Conservation (phyloP, 2,329 filamentous ascomycete genomes). For the Pseudocercospora fijiensis region DNA sequence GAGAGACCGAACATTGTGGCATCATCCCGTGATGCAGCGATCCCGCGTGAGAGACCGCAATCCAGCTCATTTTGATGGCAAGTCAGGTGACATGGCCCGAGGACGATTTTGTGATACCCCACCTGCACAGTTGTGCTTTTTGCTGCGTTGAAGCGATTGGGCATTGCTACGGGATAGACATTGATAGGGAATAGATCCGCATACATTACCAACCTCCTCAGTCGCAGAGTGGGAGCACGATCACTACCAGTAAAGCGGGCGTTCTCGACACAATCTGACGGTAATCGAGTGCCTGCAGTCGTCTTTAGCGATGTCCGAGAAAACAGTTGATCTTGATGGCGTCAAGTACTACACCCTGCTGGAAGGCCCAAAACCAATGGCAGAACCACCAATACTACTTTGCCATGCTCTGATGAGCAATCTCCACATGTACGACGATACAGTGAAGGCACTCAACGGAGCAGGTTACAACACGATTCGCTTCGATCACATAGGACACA, state of each 20-base stretch:
- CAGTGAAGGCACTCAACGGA: conserved; percentile 23
- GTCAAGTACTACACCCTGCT: conserved; percentile 32
- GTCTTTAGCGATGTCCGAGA: conserved; percentile 2
- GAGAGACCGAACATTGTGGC: not conserved
- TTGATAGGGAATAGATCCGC: not conserved
- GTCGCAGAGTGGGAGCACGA: not conserved
- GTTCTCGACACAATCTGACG: not conserved
- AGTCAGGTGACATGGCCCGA: conserved; percentile 7
- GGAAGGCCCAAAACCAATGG: conserved; percentile 17
- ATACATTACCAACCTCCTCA: not conserved
- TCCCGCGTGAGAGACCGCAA: not conserved
- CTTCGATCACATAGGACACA: conserved; percentile 35
- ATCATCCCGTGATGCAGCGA: not conserved
- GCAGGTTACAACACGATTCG: conserved; percentile 33
- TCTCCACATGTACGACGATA: conserved; percentile 32
- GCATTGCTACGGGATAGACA: not conserved
- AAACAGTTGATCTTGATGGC: conserved; percentile 26
- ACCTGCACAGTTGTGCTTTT: not conserved
- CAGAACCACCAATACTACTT: conserved; percentile 25
- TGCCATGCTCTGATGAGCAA: conserved; percentile 36
- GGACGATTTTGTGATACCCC: conserved; percentile 12
- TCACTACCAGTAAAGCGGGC: not conserved
- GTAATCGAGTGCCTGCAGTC: not conserved
- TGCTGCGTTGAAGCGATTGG: not conserved
- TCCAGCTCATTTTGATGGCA: conserved; percentile 4